Conservation (phyloP, 2,329 filamentous ascomycete genomes). For the Diaporthe citrichinensis region DNA sequence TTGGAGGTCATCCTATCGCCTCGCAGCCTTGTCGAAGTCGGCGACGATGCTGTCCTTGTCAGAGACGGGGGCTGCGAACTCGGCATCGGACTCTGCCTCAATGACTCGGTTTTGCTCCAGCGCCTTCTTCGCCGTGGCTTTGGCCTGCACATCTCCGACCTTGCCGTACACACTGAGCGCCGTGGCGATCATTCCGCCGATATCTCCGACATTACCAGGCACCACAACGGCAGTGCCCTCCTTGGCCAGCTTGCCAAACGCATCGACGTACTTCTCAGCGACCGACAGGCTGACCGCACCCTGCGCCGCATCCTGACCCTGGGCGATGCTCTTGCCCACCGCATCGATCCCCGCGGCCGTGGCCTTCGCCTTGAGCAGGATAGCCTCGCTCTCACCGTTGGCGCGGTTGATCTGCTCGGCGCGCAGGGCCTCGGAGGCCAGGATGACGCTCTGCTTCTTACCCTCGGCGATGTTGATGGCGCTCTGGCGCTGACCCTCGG, state of each 20-base stretch:
- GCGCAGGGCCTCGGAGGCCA: slow-evolving; percentile 92
- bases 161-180: slow-evolving; percentile 97
- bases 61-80: slow-evolving; percentile 17
- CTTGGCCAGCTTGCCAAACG: slow-evolving; percentile 91
- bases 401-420: slow-evolving; percentile 95
- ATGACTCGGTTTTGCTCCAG: slow-evolving; percentile 52
- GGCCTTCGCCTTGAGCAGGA: slow-evolving; percentile 85
- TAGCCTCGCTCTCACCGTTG: slow-evolving; percentile 93
- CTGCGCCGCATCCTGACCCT: slow-evolving; percentile 82
- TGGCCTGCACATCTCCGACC: slow-evolving; percentile 84
- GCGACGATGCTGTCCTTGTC: slow-evolving; percentile 47
- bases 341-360: slow-evolving; percentile 91
- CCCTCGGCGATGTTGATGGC: slow-evolving; percentile 99
- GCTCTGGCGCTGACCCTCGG: slow-evolving; percentile 95
- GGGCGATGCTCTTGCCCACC: slow-evolving; percentile 81
- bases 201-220: slow-evolving; percentile 96
- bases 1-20: slow-evolving; percentile 28
- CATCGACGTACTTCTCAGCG: slow-evolving; percentile 96
- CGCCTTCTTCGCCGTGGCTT: slow-evolving; percentile 70
- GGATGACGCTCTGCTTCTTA: slow-evolving; percentile 95
- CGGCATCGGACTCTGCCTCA: slow-evolving; percentile 37
- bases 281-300: slow-evolving; percentile 88
- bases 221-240: slow-evolving; percentile 97
- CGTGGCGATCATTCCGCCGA: slow-evolving; percentile 96
- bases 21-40: slow-evolving; percentile 48